Evolutionary conservation across 2,329 filamentous ascomycete species (phyloP), one percentile per base, ranked within the genome.

Genomic region (Penicillium decumbens): DNA sequence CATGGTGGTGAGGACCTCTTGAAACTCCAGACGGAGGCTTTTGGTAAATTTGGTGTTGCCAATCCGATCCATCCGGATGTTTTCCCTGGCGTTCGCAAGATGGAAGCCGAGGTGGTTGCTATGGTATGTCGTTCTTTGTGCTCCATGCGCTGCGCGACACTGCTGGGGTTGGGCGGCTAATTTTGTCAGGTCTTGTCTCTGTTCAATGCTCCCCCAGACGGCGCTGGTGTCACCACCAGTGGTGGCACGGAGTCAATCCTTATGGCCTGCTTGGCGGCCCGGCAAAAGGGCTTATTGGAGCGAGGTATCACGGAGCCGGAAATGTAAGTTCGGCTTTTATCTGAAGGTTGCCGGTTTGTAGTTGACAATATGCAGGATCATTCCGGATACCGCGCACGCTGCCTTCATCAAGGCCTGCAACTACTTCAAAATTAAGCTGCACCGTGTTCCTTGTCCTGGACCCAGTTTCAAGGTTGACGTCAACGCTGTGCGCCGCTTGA

Each of bases 51-150:
- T 69, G 92, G 90, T 43, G 93, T 98, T 27, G 82, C 90, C 33
- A 98, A 98, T 70, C 93, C 93, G 3, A 93, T 98, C 60, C 93
- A 98, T 70, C 93, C 93, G 6, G 93, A 98, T 73, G 92, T 98
- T 38, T 98, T 98, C 74, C 93, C 93, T 13, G 93, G 92, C 25
- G 91, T 98, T 45, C 80, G 93, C 63, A 98, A 98, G 81, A 98
- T 98, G 93, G 93, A 98, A 76, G 92, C 93, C 39, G 93, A 98
- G 75, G 78, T 98, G 54, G 93, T 98, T 45, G 87, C 91, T 58
- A 98, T 98, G 92, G 90, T 95, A 68, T 41, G 67, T 23, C 20
- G 20, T 25, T 40, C 10, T 4, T 9, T 27, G 20, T 40, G 15
- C 12, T 40, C 38, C 8, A 27, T 27, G 12, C 6, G 5, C 12